phyloP scores from a whole-genome alignment of 2,329 filamentous ascomycete genomes.

The Dactylellina parvicollis region DNA sequence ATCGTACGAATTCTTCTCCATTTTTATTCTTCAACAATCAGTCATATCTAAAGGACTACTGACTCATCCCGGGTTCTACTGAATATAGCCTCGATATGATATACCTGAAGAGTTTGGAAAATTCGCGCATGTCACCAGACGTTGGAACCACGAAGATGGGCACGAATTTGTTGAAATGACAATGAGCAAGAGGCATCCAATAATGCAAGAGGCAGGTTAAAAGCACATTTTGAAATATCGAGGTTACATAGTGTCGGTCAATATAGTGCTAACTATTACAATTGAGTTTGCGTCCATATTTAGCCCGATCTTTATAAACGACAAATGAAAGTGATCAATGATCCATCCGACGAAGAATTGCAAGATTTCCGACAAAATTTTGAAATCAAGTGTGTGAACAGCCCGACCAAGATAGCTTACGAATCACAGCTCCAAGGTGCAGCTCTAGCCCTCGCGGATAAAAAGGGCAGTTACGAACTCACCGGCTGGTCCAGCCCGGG shows the following conservation, averaged over 20 bases:
- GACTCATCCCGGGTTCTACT: neutral
- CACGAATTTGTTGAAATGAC: neutral
- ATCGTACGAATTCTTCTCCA: conserved; percentile 18
- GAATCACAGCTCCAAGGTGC: conserved; percentile 10
- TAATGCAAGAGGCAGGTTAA: neutral
- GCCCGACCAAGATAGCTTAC: too few relatives aligned
- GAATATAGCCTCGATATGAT: neutral
- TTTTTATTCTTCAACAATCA: neutral
- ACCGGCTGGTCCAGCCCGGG: conserved; percentile 27
- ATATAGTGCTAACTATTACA: too few relatives aligned
- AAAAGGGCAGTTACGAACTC: conserved; percentile 1
- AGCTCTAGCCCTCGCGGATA: neutral
- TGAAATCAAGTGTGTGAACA: neutral
- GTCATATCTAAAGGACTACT: neutral
- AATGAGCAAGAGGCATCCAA: neutral
- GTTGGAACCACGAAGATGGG: neutral
- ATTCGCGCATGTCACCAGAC: neutral
- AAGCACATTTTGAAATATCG: neutral
- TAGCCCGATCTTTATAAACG: conserved; percentile 5
- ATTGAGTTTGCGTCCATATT: too few relatives aligned
- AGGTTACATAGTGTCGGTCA: too few relatives aligned
- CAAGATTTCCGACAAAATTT: conserved; percentile 12
- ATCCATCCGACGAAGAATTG: conserved; percentile 3
- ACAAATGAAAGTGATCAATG: neutral
- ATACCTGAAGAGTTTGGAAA: neutral